Base-by-base conservation (phyloP, 2,329 filamentous ascomycete genomes). In the Claviceps purpurea region DNA sequence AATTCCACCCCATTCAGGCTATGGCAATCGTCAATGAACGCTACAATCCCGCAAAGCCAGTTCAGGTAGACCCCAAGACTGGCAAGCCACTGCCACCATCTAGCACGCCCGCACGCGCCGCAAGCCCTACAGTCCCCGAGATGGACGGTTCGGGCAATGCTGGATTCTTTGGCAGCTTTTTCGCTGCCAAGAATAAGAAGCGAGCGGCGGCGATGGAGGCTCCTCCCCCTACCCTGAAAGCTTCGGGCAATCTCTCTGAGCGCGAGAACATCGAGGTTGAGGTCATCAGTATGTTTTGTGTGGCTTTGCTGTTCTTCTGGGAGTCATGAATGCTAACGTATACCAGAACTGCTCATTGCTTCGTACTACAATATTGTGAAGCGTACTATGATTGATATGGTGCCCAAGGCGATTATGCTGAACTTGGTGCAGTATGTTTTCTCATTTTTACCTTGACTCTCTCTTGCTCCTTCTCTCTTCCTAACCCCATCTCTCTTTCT, bases 191-290 rank as follows among this genome's bases (percentile, higher is more conserved):
- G 81, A 98, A 97, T 75, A 98, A 97, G 83, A 98, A 98, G 81
- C 97, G 96, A 84, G 94, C 95, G 73, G 93, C 93, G n/a, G 90
- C 91, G 47, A 98, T 98, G 93, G 93, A 98, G 68, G 77, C 93
- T 14, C 93, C 93, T 41, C 93, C 93, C 56, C 81, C 93, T 34
- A 91, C 82, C 43, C 81, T 98, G 53, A 98, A 96, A 75, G 93
- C 93, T 38, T 95, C 89, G 3, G 91, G 93, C 43, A 95, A 85
- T 26, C 75, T 98, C 41, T 95, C 87, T 5, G 93, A 98, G 72
- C 89, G 93, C 56, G 93, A 98, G 68, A 84, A 83, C 54, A 87
- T 95, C 57, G 93, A 98, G 69, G 93, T 98, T 47, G 93, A 98
- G 71, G 90, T 98, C 56, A 98, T 98, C 65, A 98, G 87, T 93